Evolutionary conservation across 768 basidiomycete species (phyloP), one percentile per base, ranked within the genome.

Genomic region (Collybia nuda): DNA sequence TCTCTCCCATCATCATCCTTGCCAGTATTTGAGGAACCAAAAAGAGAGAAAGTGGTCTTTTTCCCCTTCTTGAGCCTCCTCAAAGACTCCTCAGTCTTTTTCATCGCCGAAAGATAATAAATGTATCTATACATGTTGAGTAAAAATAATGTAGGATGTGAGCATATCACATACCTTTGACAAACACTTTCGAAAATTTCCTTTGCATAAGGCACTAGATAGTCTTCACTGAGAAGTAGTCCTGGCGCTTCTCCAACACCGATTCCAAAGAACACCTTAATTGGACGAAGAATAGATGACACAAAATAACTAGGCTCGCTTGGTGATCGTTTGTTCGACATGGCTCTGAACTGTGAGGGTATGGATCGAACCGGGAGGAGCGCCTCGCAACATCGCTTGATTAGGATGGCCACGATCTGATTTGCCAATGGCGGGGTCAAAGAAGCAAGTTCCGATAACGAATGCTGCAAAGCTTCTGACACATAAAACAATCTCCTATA

Each of bases 71-170:
- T 93, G 58, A 96, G 76, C 32, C 90, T 80, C 35, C 87, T 77
- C 21, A 98, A 71, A 9, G 91, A 88, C 62, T 94, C 93, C 56
- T 98, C 93, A 6, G 92, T 92, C 74, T 96, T 96, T 66, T 85
- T 90, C 80, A 95, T 93, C 0, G 83, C 81, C 8, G 84, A 76
- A 19, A 98, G 75, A 61, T 91, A 88, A 49, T 79, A 77, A 11
- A 87, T 82, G 65, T 96, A 97, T 60, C 92, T 93, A 50, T 23
- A 35, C 51, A 26, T 23, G 50, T 18, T 8, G 11, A 38, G 11
- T 44, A 51, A 3, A 29, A 22, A 36, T 44, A 32, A 35, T 52
- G 23, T 40, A 17, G 5, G 42, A 32, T 12, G 12, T 23, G 4
- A 19, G 37, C 39, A 15, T 40, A 28, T n/a, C 26, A 48, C 65